Percentiles rank a stretch among this genome's conserved stretches.
Evolutionary conservation across 805 yeast species (phyloP).

Genomic region (Metschnikowia cubensis): DNA sequence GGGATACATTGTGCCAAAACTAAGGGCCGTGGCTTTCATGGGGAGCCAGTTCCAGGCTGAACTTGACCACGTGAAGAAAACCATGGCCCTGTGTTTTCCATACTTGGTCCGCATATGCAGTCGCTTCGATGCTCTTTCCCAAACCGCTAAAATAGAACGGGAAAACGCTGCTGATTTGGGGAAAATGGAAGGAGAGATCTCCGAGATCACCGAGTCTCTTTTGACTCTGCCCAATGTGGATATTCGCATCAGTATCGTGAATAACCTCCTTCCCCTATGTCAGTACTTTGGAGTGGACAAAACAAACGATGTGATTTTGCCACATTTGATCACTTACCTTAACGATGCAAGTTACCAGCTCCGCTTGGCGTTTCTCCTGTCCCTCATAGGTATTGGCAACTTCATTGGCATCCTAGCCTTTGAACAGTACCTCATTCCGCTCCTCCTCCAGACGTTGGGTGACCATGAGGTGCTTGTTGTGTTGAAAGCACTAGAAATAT

Average conservation of each 20-base stretch:
- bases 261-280: constrained; percentile 73
- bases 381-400: constrained; percentile 70
- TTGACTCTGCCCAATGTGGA: constrained; percentile 64
- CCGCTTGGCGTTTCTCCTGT: constrained; percentile 64
- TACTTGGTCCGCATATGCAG: constrained; percentile 62
- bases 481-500: constrained; percentile 54
- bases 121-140: constrained; percentile 35
- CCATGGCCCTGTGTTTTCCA: constrained; percentile 73
- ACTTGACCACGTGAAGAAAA: constrained; percentile 43
- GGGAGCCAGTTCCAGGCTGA: constrained; percentile 27
- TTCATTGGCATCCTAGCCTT: constrained; percentile 77
- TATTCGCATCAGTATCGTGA: constrained; percentile 67
- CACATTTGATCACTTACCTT: constrained; percentile 86
- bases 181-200: constrained; percentile 43
- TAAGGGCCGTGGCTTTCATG: constrained; percentile 30
- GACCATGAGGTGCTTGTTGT: constrained; percentile 85
- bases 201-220: constrained; percentile 57
- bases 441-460: constrained; percentile 74
- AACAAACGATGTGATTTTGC: constrained; percentile 81
- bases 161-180: neutral
- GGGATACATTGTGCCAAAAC: constrained; percentile 75
- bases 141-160: constrained; percentile 16
- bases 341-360: constrained; percentile 72
- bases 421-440: constrained; percentile 84
- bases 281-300: constrained; percentile 80